These are phyloP conservation scores for Diplodia intermedia DNA, from an alignment of 2,329 filamentous ascomycete genomes.

Conservation along the genomic window DNA sequence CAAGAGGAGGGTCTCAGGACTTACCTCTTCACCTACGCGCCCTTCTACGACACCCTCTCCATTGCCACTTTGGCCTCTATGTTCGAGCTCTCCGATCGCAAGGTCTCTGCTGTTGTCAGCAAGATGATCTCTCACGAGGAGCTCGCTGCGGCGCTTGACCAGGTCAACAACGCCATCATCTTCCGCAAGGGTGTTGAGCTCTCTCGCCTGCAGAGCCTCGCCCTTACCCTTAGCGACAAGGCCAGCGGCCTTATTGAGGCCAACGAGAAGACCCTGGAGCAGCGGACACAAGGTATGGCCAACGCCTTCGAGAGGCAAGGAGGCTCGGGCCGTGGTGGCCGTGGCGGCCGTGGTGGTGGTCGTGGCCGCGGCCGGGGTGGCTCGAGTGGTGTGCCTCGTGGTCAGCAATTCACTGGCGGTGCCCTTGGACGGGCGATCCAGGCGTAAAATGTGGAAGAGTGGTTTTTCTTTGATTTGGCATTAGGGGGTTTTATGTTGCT, in stretches of 20 bases:
- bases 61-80: conserved; percentile 84
- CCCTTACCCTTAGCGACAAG: conserved; percentile 94
- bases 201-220: conserved; percentile 91
- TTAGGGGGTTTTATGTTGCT: conserved; percentile 26
- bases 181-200: conserved; percentile 99
- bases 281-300: conserved; percentile 92
- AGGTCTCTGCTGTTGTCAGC: conserved; percentile 93
- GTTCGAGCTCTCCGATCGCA: conserved; percentile 92
- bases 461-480: conserved; percentile 26
- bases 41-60: conserved; percentile 97
- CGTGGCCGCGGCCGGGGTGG: conserved; percentile 67
- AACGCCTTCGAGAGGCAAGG: conserved; percentile 96
- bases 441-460: conserved; percentile 45
- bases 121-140: conserved; percentile 99
- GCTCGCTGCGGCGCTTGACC: conserved; percentile 92
- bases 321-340: conserved; percentile 72
- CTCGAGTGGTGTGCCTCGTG: conserved; percentile 68
- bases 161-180: conserved; percentile 96
- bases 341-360: conserved; percentile 65
- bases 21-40: conserved; percentile 98
- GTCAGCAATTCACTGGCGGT: conserved; percentile 82
- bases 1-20: conserved; percentile 98
- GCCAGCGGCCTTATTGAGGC: conserved; percentile 93
- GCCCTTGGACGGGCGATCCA: conserved; percentile 69
- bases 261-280: conserved; percentile 96